Conservation (phyloP, 106 monocot genomes). For the Agapanthus africanus region DNA sequence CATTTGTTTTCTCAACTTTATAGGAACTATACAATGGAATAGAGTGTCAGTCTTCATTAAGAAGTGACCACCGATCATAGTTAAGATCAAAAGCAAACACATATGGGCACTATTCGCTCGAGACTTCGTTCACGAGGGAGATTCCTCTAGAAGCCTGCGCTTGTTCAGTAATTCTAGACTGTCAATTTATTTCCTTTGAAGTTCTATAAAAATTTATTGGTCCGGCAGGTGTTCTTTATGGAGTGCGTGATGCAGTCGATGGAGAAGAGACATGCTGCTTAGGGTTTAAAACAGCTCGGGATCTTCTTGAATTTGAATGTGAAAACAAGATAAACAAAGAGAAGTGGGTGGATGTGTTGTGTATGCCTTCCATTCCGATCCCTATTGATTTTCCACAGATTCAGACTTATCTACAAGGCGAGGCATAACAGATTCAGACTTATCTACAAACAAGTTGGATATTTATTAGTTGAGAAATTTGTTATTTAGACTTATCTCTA, state of each 20-base stretch:
- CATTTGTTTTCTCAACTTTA: too few relatives aligned
- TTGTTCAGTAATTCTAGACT: too few relatives aligned
- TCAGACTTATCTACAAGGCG: too few relatives aligned
- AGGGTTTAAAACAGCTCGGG: slow-evolving; percentile 57
- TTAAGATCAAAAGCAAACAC: slow-evolving; percentile 76
- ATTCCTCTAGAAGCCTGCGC: slow-evolving; percentile 77
- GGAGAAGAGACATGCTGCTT: slow-evolving; percentile 25
- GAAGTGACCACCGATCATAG: slow-evolving; percentile 83
- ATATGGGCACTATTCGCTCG: too few relatives aligned
- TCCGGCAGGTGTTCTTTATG: slow-evolving; percentile 71
- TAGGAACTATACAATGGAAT: slow-evolving; percentile 49
- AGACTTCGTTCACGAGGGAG: too few relatives aligned
- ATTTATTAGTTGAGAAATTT: too few relatives aligned
- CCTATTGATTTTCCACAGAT: too few relatives aligned
- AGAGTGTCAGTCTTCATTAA: slow-evolving; percentile 64
- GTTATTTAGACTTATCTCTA: too few relatives aligned
- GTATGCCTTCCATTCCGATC: too few relatives aligned
- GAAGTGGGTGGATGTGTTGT: slow-evolving; percentile 73
- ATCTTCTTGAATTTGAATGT: slow-evolving; percentile 51
- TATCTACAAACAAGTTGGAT: too few relatives aligned
- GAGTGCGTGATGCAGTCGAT: slow-evolving; percentile 36
- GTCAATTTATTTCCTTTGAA: background rate
- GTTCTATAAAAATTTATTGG: too few relatives aligned
- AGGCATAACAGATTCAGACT: too few relatives aligned
- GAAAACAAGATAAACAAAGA: slow-evolving; percentile 36